phyloP scores from a whole-genome alignment of 1,284 basidiomycete genomes.

The Cutaneotrichosporon cutaneum region DNA sequence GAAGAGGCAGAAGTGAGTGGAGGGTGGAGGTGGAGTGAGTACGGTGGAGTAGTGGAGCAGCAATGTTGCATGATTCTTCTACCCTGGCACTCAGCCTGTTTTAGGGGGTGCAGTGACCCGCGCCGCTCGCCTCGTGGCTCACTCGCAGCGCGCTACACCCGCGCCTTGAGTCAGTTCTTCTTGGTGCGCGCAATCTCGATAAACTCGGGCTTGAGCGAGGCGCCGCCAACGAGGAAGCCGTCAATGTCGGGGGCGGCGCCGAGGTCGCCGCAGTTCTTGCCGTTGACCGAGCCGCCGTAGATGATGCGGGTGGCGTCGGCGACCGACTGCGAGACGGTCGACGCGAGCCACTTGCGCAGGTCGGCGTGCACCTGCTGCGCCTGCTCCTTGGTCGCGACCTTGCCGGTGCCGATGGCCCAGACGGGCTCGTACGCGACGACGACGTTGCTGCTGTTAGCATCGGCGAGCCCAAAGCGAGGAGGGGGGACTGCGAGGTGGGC shows the following conservation, averaged over 20 bases:
- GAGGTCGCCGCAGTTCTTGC: slow-evolving; percentile 81
- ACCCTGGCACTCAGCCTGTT: too few species aligned
- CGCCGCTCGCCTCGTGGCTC: too few species aligned
- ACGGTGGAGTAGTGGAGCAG: background rate
- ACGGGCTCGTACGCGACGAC: slow-evolving; percentile 97
- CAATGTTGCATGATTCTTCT: background rate
- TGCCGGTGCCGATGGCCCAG: slow-evolving; percentile 98
- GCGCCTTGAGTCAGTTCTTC: slow-evolving; percentile 25
- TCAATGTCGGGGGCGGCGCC: slow-evolving; percentile 79
- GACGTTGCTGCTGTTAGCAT: slow-evolving; percentile 63
- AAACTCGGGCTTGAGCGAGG: slow-evolving; percentile 96
- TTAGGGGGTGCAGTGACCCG: too few species aligned
- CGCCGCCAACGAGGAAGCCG: slow-evolving; percentile 98
- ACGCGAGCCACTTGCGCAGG: slow-evolving; percentile 73
- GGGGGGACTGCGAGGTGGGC: background rate
- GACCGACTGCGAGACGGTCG: slow-evolving; percentile 65
- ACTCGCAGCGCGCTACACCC: background rate
- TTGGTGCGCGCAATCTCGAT: slow-evolving; percentile 81
- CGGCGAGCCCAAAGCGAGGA: background rate
- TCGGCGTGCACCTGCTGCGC: slow-evolving; percentile 90
- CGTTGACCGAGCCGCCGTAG: slow-evolving; percentile 93
- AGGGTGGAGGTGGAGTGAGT: too few species aligned
- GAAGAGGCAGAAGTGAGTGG: too few species aligned
- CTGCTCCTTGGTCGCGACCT: slow-evolving; percentile 76
- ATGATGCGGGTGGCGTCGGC: slow-evolving; percentile 82